A percentile compares a stretch with the other conserved stretches of the same genome.
These are phyloP conservation scores for Hypoxylon lienhwacheense DNA, from an alignment of 495 filamentous ascomycete genomes.

Conservation along the genomic window DNA sequence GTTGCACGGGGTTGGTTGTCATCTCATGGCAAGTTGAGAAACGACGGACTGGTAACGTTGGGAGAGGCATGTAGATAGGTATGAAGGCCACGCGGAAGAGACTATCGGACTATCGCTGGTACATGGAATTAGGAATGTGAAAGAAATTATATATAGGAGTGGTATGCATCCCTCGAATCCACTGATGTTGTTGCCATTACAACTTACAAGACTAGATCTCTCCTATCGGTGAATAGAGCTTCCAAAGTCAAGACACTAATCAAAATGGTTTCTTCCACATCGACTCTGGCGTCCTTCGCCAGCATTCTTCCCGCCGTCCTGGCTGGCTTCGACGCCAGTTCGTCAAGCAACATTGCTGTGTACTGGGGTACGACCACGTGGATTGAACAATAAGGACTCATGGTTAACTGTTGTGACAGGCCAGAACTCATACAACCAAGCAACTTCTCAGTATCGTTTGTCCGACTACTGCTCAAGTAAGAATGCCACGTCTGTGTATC, in stretches of 20 bases:
- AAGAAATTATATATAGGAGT: conserved; percentile 17
- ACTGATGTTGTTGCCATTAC: background rate
- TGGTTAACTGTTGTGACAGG: conserved; percentile 43
- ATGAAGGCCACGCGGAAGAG: background rate
- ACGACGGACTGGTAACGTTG: conserved; percentile 21
- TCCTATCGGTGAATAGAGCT: conserved; percentile 13
- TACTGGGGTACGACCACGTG: conserved; percentile 59
- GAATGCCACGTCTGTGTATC: conserved; percentile 12
- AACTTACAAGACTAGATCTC: conserved; percentile 7
- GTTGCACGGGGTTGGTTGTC: conserved; percentile 29
- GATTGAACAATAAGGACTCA: background rate
- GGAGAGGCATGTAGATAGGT: conserved; percentile 6
- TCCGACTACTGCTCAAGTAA: conserved; percentile 58
- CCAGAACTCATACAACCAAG: conserved; percentile 49
- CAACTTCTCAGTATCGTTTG: conserved; percentile 50
- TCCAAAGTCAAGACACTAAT: conserved; percentile 6
- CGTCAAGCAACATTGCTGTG: conserved; percentile 62
- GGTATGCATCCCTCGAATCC: conserved; percentile 9
- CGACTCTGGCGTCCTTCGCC: conserved; percentile 34
- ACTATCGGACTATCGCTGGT: too few relatives aligned
- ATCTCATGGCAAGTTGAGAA: conserved; percentile 26
- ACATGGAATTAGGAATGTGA: conserved; percentile 1
- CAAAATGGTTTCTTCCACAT: conserved; percentile 31
- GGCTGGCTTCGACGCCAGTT: conserved; percentile 53
- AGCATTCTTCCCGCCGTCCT: conserved; percentile 35